phyloP scores from a whole-genome alignment of 2,329 filamentous ascomycete species.

The Tolypocladium tropicale region DNA sequence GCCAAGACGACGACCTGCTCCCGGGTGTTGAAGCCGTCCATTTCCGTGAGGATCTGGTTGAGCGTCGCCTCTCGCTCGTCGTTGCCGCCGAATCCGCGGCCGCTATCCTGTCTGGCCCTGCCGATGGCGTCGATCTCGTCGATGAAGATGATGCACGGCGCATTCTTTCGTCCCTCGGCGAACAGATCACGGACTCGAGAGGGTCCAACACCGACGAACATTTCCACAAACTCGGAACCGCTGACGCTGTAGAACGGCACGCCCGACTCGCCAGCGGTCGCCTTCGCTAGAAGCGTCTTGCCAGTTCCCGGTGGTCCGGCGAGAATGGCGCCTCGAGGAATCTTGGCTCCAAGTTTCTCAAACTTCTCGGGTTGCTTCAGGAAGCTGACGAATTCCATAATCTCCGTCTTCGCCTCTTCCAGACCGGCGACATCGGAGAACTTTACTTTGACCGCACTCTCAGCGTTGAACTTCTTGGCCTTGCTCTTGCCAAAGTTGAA shows the following conservation, averaged over 20 bases:
- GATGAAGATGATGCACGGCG: conserved; percentile 98
- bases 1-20: conserved; percentile 96
- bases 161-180: conserved; percentile 86
- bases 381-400: conserved; percentile 99
- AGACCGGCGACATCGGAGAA: conserved; percentile 95
- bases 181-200: conserved; percentile 94
- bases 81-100: conserved; percentile 67
- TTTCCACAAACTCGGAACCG: conserved; percentile 97
- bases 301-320: conserved; percentile 97
- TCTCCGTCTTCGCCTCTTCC: conserved; percentile 96
- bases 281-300: conserved; percentile 95
- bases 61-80: conserved; percentile 95
- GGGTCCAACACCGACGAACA: conserved; percentile 98
- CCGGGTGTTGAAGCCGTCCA: conserved; percentile 97
- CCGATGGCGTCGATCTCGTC: conserved; percentile 99
- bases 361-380: conserved; percentile 88
- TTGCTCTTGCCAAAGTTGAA: conserved; percentile 95
- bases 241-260: conserved; percentile 98
- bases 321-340: conserved; percentile 90
- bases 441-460: conserved; percentile 92
- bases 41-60: conserved; percentile 97
- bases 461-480: conserved; percentile 95
- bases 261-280: conserved; percentile 90
- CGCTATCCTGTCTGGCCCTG: conserved; percentile 73
- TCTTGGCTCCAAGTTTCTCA: conserved; percentile 91